phyloP scores from a whole-genome alignment of 2,329 filamentous ascomycete genomes.

The Leptographium wingfieldii region DNA sequence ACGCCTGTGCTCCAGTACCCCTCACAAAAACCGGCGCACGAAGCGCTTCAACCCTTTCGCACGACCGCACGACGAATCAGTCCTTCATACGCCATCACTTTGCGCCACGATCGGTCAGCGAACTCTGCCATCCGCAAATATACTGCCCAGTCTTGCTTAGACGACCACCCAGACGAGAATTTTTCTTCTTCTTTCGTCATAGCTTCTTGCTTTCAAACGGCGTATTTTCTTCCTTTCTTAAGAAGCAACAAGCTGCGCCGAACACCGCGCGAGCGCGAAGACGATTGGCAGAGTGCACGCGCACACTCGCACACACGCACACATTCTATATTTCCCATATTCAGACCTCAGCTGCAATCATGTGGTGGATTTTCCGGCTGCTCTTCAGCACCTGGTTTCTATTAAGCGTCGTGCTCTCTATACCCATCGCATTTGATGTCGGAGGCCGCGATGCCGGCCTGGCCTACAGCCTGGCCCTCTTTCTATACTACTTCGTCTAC shows the following conservation, averaged over 20 bases:
- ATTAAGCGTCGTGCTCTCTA: constrained; percentile 83
- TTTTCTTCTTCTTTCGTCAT: background rate
- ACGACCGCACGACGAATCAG: background rate
- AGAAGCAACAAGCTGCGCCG: background rate
- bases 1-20: background rate
- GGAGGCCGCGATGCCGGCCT: constrained; percentile 88
- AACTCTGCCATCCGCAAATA: background rate
- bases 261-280: background rate
- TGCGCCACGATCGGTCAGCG: background rate
- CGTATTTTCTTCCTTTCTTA: too few species aligned
- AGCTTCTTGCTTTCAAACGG: background rate
- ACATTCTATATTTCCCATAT: background rate
- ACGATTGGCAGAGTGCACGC: background rate
- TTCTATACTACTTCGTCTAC: constrained; percentile 82
- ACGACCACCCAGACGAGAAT: background rate
- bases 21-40: background rate
- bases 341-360: constrained; percentile 23
- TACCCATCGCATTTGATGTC: constrained; percentile 95
- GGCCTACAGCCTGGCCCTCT: constrained; percentile 82
- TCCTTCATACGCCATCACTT: background rate
- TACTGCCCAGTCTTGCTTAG: background rate
- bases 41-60: background rate
- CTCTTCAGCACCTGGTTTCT: constrained; percentile 76
- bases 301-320: too few species aligned
- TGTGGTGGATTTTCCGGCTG: constrained; percentile 73